A percentile compares a stretch with the other conserved stretches of the same genome.
Evolutionary conservation across 1,284 basidiomycete species (phyloP).

Genomic region (Papiliotrema flavescens): DNA sequence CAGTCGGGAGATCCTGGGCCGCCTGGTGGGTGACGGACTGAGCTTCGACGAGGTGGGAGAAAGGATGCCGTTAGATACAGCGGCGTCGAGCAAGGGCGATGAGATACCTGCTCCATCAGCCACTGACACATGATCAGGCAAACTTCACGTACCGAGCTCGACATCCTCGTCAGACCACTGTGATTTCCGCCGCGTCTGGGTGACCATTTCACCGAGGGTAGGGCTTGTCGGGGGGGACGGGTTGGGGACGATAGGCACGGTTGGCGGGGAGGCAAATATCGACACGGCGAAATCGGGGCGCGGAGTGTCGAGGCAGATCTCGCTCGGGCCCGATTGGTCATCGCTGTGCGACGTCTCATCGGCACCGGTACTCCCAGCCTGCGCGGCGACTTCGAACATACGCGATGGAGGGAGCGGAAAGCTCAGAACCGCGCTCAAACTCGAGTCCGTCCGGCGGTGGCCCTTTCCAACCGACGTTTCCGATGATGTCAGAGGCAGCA

Average conservation of each 20-base stretch:
- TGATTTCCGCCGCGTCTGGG: too few relatives aligned
- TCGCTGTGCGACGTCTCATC: too few relatives aligned
- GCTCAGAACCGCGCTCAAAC: background rate
- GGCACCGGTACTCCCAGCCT: background rate
- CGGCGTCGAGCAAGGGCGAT: background rate
- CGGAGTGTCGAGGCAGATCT: conserved; percentile 2
- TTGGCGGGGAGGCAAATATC: background rate
- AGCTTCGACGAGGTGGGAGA: background rate
- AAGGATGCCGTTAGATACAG: background rate
- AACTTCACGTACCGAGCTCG: too few relatives aligned
- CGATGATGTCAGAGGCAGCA: too few relatives aligned
- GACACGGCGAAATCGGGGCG: background rate
- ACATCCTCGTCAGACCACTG: too few relatives aligned
- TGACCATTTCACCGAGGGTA: background rate
- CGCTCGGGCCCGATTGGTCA: background rate
- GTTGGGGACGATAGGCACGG: background rate
- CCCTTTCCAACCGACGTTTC: background rate
- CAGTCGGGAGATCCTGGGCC: background rate
- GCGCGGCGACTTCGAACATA: background rate
- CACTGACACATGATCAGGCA: too few relatives aligned
- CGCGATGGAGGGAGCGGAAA: conserved; percentile 3
- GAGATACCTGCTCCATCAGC: background rate
- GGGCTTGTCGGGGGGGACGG: background rate
- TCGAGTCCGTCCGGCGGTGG: background rate
- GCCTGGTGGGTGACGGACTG: background rate